phyloP scores from a whole-genome alignment of 495 filamentous ascomycete genomes.

The Friedmanniomyces simplex region DNA sequence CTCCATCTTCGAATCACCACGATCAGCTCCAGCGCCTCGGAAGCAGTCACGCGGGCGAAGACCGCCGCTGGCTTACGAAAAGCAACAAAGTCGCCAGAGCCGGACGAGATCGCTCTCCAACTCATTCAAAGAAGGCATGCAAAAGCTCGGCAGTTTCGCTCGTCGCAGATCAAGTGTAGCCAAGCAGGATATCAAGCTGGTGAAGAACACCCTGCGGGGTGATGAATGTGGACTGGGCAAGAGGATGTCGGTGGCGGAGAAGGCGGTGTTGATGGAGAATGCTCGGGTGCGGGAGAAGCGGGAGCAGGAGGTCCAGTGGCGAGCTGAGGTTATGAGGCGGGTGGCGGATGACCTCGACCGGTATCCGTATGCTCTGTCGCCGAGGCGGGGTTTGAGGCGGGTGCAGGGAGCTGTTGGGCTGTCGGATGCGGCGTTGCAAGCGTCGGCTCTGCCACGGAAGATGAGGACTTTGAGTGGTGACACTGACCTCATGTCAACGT shows the following conservation, averaged over 20 bases:
- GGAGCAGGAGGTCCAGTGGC: neutral
- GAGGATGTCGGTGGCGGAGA: neutral
- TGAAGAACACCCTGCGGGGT: neutral
- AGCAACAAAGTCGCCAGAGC: neutral
- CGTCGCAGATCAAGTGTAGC: neutral
- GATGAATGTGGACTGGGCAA: neutral
- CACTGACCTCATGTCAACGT: neutral
- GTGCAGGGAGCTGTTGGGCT: neutral
- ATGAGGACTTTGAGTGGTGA: neutral
- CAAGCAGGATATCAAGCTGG: neutral
- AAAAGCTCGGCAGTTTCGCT: neutral
- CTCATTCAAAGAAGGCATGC: neutral
- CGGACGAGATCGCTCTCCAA: neutral
- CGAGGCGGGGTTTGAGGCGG: neutral
- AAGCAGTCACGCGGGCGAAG: neutral
- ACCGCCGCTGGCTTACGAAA: neutral
- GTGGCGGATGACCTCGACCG: neutral
- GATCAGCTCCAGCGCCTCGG: neutral
- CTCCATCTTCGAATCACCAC: neutral
- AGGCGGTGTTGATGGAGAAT: neutral
- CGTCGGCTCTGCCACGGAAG: neutral
- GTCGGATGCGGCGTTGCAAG: neutral
- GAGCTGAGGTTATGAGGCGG: neutral
- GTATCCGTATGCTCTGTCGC: neutral
- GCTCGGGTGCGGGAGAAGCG: neutral